Base-by-base conservation (phyloP, 345 rosid species). In the Fremontodendron californicum region DNA sequence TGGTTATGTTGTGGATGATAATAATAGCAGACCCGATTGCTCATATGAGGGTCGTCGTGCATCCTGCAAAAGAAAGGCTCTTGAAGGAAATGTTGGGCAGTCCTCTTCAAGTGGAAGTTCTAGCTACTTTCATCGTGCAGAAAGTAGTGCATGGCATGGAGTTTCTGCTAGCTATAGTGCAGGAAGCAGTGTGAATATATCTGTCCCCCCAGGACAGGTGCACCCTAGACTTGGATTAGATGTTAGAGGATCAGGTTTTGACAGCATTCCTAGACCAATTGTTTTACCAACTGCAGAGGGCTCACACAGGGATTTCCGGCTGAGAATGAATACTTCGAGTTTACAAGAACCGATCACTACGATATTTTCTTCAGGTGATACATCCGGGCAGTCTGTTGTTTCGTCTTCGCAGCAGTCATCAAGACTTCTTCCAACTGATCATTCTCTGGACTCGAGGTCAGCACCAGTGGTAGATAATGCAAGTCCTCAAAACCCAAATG, bases 11-110 rank as follows among this genome's bases (percentile, higher is more conserved):
- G 73, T 49, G 4, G 88, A 81, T 74, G 85, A 71, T 55, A 84
- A 58, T 83, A 83, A 75, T 66, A 82, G 77, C 75, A 83, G 87
- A 77, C 82, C 83, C 0, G 87, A 87, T 71, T 79, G 86, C 65
- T 85, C 90, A 60, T 73, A 75, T 57, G 94, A 87, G 43, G 89
- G 90, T 19, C 85, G 84, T 4, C 95, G 87, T 58, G 73, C 82
- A 43, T 87, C 96, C 46, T 83, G 90, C 82, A 94, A 94, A 84
- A 87, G 99, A 85, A 94, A 93, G 84, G 89, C 94, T 37, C 78
- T 86, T 46, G 98, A 88, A 77, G 91, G 83, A 35, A 82, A 85
- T 78, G 76, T 87, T 49, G 96, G 90, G 27, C 92, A 87, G 74
- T 82, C 93, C 62, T 93, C 98, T 49, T 58, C 75, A n/a, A 80